Evolutionary conservation across 805 yeast genomes (phyloP).

Genomic region (Kregervanrija fluxuum): DNA sequence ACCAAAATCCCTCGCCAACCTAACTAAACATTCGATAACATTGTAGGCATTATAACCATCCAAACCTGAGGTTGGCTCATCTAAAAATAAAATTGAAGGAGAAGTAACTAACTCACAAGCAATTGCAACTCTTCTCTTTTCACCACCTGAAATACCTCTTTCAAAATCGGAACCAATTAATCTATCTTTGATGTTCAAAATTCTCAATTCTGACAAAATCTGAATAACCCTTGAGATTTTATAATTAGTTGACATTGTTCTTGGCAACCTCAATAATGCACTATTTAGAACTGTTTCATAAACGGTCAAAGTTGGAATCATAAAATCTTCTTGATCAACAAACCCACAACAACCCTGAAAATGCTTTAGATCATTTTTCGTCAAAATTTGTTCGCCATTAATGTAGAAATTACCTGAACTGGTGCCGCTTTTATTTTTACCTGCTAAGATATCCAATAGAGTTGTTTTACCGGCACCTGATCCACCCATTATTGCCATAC

Average conservation of each 20-base stretch:
- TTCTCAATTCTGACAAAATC: constrained; percentile 79
- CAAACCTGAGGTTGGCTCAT: constrained; percentile 93
- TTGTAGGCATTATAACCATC: constrained; percentile 91
- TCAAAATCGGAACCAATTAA: constrained; percentile 83
- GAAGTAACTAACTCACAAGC: constrained; percentile 91
- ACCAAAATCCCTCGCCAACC: constrained; percentile 70
- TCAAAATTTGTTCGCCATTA: constrained; percentile 52
- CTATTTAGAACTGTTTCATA: constrained; percentile 92
- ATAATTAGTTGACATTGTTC: constrained; percentile 62
- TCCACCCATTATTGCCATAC: constrained; percentile 96
- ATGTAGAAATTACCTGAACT: constrained; percentile 62
- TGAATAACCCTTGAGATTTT: constrained; percentile 78
- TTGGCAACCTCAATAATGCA: constrained; percentile 82
- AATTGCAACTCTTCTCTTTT: constrained; percentile 83
- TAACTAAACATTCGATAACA: constrained; percentile 78
- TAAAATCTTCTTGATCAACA: constrained; percentile 91
- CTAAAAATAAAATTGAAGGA: constrained; percentile 75
- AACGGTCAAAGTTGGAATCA: constrained; percentile 89
- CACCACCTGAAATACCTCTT: constrained; percentile 93
- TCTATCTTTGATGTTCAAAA: constrained; percentile 73
- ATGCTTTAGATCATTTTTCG: constrained; percentile 29
- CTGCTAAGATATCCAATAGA: constrained; percentile 82
- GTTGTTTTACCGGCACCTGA: constrained; percentile 99
- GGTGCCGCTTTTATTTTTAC: constrained; percentile 72
- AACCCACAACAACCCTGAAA: constrained; percentile 75